Evolutionary conservation across 2,329 filamentous ascomycete species (phyloP).

Genomic region (Fragosphaeria purpurea): DNA sequence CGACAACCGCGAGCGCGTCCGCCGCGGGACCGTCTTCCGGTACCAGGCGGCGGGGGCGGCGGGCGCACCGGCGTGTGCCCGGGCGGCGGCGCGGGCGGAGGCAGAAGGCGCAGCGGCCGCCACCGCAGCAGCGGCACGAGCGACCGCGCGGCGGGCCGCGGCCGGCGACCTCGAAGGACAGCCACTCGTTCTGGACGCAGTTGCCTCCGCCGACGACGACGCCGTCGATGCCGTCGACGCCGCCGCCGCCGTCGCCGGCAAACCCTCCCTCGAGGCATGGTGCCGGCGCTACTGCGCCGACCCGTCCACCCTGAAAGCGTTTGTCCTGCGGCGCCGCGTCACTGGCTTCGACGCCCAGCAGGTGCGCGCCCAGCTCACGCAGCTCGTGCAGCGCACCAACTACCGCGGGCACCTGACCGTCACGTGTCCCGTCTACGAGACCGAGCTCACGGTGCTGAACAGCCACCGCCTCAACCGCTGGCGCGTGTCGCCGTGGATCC

Average conservation of each 20-base stretch:
- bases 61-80: slow-evolving; percentile 30
- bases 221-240: slow-evolving; percentile 28
- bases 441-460: slow-evolving; percentile 53
- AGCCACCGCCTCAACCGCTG: slow-evolving; percentile 52
- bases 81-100: slow-evolving; percentile 16
- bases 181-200: too few species aligned
- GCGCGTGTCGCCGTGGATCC: slow-evolving; percentile 54
- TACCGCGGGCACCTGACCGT: slow-evolving; percentile 55
- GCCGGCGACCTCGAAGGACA: background rate
- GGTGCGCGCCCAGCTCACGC: slow-evolving; percentile 41
- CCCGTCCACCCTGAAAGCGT: slow-evolving; percentile 45
- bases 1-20: slow-evolving; percentile 48
- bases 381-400: slow-evolving; percentile 52
- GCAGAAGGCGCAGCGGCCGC: slow-evolving; percentile 8
- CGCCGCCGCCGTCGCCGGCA: slow-evolving; percentile 20
- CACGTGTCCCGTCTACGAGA: slow-evolving; percentile 48
- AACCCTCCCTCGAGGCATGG: slow-evolving; percentile 46
- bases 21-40: slow-evolving; percentile 53
- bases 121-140: background rate
- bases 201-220: background rate
- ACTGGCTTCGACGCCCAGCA: slow-evolving; percentile 49
- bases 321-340: slow-evolving; percentile 42
- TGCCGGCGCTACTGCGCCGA: slow-evolving; percentile 57
- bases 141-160: background rate
- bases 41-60: slow-evolving; percentile 26